phyloP scores from a whole-genome alignment of 768 basidiomycete genomes.

The Pleurotus pulmonarius region DNA sequence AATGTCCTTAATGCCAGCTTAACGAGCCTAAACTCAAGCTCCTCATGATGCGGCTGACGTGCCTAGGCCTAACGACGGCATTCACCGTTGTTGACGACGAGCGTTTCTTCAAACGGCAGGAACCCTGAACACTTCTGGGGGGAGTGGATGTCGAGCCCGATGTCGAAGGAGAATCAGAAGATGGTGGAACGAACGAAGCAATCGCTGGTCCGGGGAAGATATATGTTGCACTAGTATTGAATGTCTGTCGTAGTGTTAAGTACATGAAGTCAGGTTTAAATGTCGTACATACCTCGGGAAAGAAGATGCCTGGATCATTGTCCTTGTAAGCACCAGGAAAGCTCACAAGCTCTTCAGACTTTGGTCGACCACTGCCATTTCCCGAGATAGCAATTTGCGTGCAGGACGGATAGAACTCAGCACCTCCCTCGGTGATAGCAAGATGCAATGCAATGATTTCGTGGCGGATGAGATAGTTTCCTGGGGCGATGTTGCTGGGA shows the following conservation, averaged over 20 bases:
- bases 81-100: neutral
- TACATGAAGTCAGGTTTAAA: neutral
- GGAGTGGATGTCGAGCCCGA: neutral
- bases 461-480: slow-evolving; percentile 74
- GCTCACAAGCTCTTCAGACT: slow-evolving; percentile 46
- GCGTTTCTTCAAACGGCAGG: neutral
- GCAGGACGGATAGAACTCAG: slow-evolving; percentile 81
- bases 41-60: neutral
- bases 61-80: neutral
- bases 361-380: slow-evolving; percentile 44
- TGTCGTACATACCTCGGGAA: slow-evolving; percentile 32
- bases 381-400: slow-evolving; percentile 55
- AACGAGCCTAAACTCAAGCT: neutral
- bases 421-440: slow-evolving; percentile 51
- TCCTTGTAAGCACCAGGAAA: slow-evolving; percentile 75
- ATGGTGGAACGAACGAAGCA: slow-evolving; percentile 19
- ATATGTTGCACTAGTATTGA: slow-evolving; percentile 27
- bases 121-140: neutral
- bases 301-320: slow-evolving; percentile 68
- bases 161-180: neutral
- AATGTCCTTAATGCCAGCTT: no score
- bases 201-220: slow-evolving; percentile 51
- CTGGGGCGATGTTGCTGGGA: slow-evolving; percentile 53
- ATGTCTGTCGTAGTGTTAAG: slow-evolving; percentile 19
- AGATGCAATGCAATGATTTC: slow-evolving; percentile 80